Conservation (phyloP, 108 stramenopile species). For the Conticribra guillardii region DNA sequence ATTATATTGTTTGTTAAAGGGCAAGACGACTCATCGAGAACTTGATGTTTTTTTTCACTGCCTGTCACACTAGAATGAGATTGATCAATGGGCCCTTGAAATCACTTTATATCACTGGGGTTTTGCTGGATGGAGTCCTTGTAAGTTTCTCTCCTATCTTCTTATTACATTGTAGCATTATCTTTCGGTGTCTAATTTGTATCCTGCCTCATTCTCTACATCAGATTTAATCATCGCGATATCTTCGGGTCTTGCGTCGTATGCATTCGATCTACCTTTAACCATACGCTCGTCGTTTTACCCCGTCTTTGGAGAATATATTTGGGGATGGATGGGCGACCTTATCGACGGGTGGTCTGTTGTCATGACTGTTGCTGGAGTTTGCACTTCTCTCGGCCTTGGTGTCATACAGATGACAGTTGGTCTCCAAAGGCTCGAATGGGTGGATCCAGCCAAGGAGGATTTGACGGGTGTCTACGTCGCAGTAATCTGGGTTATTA, state of each 20-base stretch:
- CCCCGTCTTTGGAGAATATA: slow-evolving; percentile 62
- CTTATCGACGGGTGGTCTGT: slow-evolving; percentile 63
- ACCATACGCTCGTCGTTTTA: slow-evolving; percentile 66
- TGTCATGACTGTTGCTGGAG: slow-evolving; percentile 60
- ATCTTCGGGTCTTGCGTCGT: slow-evolving; percentile 50
- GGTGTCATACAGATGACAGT: slow-evolving; percentile 57
- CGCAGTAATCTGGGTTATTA: slow-evolving; percentile 57
- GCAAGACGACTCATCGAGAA: no score
- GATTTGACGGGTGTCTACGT: slow-evolving; percentile 21
- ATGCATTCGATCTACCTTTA: slow-evolving; percentile 53
- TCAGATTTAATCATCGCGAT: slow-evolving; percentile 55
- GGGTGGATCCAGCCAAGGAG: slow-evolving; percentile 28
- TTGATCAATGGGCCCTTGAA: slow-evolving; percentile 59
- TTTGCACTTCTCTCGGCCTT: slow-evolving; percentile 65
- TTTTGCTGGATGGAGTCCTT: slow-evolving; percentile 61
- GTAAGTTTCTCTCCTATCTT: neutral
- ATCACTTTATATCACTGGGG: slow-evolving; percentile 73
- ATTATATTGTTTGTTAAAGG: no score
- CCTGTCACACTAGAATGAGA: slow-evolving; percentile 49
- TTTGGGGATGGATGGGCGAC: slow-evolving; percentile 73
- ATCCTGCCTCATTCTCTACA: neutral
- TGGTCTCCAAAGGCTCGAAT: slow-evolving; percentile 49
- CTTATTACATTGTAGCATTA: neutral
- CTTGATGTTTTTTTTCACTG: no score
- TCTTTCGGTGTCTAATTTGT: neutral